A percentile compares a stretch with the other conserved stretches of the same genome.
phyloP scores from a whole-genome alignment of 805 yeast species.

The Pichia eremophila region DNA sequence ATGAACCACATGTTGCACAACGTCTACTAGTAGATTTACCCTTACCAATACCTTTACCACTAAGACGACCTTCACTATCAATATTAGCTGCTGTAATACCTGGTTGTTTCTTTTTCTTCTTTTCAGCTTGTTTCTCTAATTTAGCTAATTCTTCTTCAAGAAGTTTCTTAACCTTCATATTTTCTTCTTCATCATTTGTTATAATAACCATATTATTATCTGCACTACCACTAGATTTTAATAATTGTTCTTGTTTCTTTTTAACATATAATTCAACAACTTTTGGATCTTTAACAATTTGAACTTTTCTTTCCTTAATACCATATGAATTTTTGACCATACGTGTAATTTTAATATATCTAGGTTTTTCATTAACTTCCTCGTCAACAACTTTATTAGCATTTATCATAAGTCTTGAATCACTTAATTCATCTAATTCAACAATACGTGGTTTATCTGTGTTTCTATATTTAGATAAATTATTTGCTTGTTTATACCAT shows the following conservation, averaged over 20 bases:
- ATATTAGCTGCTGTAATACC: constrained; percentile 27
- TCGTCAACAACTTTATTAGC: constrained; percentile 25
- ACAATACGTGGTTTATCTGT: constrained; percentile 19
- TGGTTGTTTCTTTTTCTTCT: constrained; percentile 24
- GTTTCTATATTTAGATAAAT: constrained; percentile 33
- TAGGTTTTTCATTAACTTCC: constrained; percentile 25
- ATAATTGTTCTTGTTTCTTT: constrained; percentile 32
- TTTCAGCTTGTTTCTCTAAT: constrained; percentile 66
- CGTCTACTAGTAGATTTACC: constrained; percentile 68
- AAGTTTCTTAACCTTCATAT: constrained; percentile 64
- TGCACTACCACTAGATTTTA: constrained; percentile 46
- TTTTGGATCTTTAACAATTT: constrained; percentile 74
- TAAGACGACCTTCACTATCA: constrained; percentile 31
- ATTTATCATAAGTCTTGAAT: constrained; percentile 28
- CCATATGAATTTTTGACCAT: constrained; percentile 79
- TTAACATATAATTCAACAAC: constrained; percentile 78
- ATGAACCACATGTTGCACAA: constrained; percentile 92
- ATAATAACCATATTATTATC: constrained; percentile 53
- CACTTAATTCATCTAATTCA: constrained; percentile 19
- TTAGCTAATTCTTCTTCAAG: constrained; percentile 79
- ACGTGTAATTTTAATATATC: constrained; percentile 55
- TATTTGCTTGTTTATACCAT: constrained; percentile 77
- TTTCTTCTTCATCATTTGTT: constrained; percentile 77
- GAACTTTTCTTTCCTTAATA: constrained; percentile 70
- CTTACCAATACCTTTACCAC: constrained; percentile 65